These are phyloP conservation scores for Casuarina equisetifolia DNA, from an alignment of 306 rosid genomes.

Conservation along the genomic window DNA sequence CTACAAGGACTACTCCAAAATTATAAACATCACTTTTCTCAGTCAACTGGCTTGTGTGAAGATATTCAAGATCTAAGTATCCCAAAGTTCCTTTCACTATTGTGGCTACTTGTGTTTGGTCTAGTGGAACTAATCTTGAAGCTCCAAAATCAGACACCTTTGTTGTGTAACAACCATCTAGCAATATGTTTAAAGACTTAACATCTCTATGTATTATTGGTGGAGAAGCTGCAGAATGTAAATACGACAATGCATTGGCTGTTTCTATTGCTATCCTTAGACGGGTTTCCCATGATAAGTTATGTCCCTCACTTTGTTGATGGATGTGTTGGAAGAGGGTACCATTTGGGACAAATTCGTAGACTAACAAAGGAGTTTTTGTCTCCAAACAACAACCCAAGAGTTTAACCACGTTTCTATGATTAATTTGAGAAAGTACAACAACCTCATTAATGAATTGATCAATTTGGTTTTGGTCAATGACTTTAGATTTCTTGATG, in stretches of 20 bases:
- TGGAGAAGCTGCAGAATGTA: too few species aligned
- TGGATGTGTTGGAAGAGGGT: too few species aligned
- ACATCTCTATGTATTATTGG: too few species aligned
- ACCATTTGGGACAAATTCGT: too few species aligned
- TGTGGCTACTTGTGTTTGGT: slow-evolving; percentile 27
- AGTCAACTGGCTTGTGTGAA: neutral
- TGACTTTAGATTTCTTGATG: slow-evolving; percentile 9
- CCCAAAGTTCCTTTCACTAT: slow-evolving; percentile 39
- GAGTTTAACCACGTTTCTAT: slow-evolving; percentile 17
- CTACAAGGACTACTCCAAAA: slow-evolving; percentile 39
- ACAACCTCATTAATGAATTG: slow-evolving; percentile 26
- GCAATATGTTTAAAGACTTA: slow-evolving; percentile 31
- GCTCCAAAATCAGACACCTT: slow-evolving; percentile 41
- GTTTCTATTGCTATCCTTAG: slow-evolving; percentile 34
- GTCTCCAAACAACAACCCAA: slow-evolving; percentile 28
- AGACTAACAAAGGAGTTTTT: too few species aligned
- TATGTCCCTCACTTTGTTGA: too few species aligned
- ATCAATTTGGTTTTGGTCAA: slow-evolving; percentile 14
- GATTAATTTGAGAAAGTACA: slow-evolving; percentile 7
- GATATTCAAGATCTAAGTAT: slow-evolving; percentile 33
- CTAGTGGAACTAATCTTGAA: slow-evolving; percentile 32
- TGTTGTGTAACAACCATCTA: slow-evolving; percentile 23
- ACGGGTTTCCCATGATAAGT: neutral
- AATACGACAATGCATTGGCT: too few species aligned
- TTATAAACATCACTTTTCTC: slow-evolving; percentile 41